Evolutionary conservation across 129 eudicot species (phyloP), one percentile per base, ranked within the genome.

Genomic region (Ambrosia trifida): DNA sequence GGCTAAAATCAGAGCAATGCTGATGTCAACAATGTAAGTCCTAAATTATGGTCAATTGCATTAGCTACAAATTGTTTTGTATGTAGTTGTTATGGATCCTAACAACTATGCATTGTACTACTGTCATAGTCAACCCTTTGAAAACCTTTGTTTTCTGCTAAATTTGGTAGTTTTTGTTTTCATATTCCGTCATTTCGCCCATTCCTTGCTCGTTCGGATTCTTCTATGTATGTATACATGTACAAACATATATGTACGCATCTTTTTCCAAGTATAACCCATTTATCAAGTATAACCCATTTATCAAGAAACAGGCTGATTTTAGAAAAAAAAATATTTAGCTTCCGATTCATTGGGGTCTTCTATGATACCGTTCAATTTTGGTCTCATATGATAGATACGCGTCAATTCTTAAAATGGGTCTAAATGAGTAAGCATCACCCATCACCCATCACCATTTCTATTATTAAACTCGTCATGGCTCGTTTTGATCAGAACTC

Each of bases 1-100:
- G 68, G 98, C 98, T 72, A 94, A 94, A 74, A 79, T 94, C 60
- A 86, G 97, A 50, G 98, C 97, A 56, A 89, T 94, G 97, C 65
- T 94, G 80, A 72, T 87, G 88, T 89, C 95, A 7, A 94, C 87
- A 17, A 19, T 84, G 85, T 83, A 81, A 81, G 77, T 68, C 2
- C 30, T 35, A 54, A 28, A 50, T 3, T 38, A 35, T 41, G 57
- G 74, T 73, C 60, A 57, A 68, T 35, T 57, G 19, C 43, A 30
- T 59, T 59, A 59, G 40, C n/a, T 14, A 59, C 65, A 13, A n/a
- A 35, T 62, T 62, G 45, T 62, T 33, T 13, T 12, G 4, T 56
- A 8, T 59, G 65, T 59, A 59, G 41, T 11, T 59, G 2, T 52
- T 6, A 1, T 59, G 14, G 11, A 58, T 28, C 18, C 18, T 20